These are phyloP conservation scores for Yamadazyma mexicana DNA, from an alignment of 1,139 yeast genomes.

Conservation along the genomic window DNA sequence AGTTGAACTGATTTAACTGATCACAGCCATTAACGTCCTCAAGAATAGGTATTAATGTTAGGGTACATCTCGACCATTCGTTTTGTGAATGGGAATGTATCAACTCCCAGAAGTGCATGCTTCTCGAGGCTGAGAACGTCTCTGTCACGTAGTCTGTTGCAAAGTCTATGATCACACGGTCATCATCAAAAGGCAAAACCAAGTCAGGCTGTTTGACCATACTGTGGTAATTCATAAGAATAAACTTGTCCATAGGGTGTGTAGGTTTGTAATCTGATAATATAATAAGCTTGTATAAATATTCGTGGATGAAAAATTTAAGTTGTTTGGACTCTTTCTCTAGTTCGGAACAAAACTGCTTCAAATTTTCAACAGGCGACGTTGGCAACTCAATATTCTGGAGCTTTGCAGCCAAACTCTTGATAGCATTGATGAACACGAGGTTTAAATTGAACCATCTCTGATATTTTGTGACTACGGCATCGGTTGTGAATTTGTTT, in stretches of 20 bases:
- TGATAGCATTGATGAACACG: slow-evolving; percentile 20
- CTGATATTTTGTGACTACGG: slow-evolving; percentile 24
- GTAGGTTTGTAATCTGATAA: slow-evolving; percentile 4
- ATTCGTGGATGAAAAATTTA: slow-evolving; percentile 16
- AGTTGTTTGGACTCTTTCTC: slow-evolving; percentile 18
- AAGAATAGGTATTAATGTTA: slow-evolving; percentile 39
- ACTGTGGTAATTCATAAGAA: slow-evolving; percentile 22
- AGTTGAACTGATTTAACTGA: slow-evolving; percentile 33
- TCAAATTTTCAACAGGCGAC: slow-evolving; percentile 2
- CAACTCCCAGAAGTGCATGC: slow-evolving; percentile 17
- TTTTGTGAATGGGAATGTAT: slow-evolving; percentile 33
- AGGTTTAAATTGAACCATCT: slow-evolving; percentile 26
- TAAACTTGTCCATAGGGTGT: slow-evolving; percentile 27
- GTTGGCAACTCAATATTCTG: slow-evolving; percentile 6
- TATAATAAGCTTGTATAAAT: slow-evolving; percentile 20
- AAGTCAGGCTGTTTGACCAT: slow-evolving; percentile 23
- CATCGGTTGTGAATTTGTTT: slow-evolving; percentile 23
- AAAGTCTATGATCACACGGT: slow-evolving; percentile 7
- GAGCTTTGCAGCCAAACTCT: slow-evolving; percentile 11
- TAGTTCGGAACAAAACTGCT: slow-evolving; percentile 11
- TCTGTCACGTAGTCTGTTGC: slow-evolving; percentile 12
- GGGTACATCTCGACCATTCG: slow-evolving; percentile 38
- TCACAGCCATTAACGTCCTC: slow-evolving; percentile 35
- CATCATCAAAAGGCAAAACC: slow-evolving; percentile 15
- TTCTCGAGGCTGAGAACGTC: slow-evolving; percentile 14